Percentiles rank a stretch among this genome's conserved stretches.
Evolutionary conservation across 139 green algal species (phyloP).

Genomic region (Closterium sp.): DNA sequence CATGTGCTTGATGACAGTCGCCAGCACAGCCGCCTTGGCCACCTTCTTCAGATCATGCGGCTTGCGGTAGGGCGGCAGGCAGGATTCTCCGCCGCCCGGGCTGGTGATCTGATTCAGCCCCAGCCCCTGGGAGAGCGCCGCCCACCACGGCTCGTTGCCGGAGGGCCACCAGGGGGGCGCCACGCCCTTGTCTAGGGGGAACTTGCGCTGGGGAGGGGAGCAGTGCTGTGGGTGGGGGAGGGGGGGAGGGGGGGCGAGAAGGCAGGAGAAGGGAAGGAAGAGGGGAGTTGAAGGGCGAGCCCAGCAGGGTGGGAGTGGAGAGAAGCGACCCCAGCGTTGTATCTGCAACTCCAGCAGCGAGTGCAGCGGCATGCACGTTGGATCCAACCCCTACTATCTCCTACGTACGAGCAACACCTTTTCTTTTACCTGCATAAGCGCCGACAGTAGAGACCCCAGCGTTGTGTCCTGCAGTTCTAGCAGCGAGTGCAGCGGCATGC

Average conservation of each 20-base stretch:
- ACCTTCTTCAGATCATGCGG: slow-evolving; percentile 38
- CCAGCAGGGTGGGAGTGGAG: too few relatives aligned
- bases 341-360: slow-evolving; percentile 10
- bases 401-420: too few relatives aligned
- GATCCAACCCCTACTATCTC: background rate
- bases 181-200: slow-evolving; percentile 19
- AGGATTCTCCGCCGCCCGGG: background rate
- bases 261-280: background rate
- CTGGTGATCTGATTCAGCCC: background rate
- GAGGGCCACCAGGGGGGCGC: slow-evolving; percentile 28
- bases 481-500: background rate
- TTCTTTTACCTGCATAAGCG: slow-evolving; percentile 32
- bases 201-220: slow-evolving; percentile 5
- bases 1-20: slow-evolving; percentile 33
- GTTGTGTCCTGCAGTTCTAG: slow-evolving; percentile 28
- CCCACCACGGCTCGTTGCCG: slow-evolving; percentile 29
- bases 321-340: slow-evolving; percentile 34
- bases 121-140: background rate
- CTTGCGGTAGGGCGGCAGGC: slow-evolving; percentile 20
- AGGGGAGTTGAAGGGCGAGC: too few relatives aligned
- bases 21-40: slow-evolving; percentile 25
- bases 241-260: too few relatives aligned
- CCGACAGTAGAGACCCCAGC: slow-evolving; percentile 32
- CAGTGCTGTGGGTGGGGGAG: background rate
- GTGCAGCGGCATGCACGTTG: background rate